Conservation (phyloP, 345 rosid species). For the Toxicodendron radicans region DNA sequence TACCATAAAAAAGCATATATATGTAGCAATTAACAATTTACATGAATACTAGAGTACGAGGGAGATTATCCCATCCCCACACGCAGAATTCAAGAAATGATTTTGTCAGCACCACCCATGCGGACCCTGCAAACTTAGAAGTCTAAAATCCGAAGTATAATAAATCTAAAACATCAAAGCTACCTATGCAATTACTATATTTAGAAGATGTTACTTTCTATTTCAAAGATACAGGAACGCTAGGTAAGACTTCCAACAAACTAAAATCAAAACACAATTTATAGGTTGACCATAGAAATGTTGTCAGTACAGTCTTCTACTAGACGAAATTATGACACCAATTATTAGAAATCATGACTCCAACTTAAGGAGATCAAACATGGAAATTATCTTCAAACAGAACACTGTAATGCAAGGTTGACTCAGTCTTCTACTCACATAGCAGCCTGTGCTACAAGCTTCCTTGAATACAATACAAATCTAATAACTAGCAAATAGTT, state of each 20-base stretch:
- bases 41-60: slow-evolving; percentile 51
- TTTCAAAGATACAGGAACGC: not conserved
- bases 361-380: not conserved
- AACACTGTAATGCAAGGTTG: not conserved
- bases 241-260: not conserved
- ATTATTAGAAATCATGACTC: not conserved
- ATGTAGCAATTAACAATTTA: too few species aligned
- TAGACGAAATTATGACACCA: not conserved
- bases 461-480: slow-evolving; percentile 1
- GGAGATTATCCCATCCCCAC: slow-evolving; percentile 98
- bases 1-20: too few species aligned
- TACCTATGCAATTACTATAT: not conserved
- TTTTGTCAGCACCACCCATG: slow-evolving; percentile 70
- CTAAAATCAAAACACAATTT: not conserved
- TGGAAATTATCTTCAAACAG: not conserved
- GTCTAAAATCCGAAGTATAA: not conserved
- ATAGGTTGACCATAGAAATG: not conserved
- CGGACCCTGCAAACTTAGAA: slow-evolving; percentile 54
- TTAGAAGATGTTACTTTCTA: not conserved
- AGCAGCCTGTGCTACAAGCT: not conserved
- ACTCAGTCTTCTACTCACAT: not conserved
- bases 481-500: not conserved
- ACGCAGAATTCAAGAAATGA: slow-evolving; percentile 85
- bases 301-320: not conserved
- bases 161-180: not conserved